phyloP scores from a whole-genome alignment of 2,329 filamentous ascomycete genomes.

The Gaeumannomyces tritici region DNA sequence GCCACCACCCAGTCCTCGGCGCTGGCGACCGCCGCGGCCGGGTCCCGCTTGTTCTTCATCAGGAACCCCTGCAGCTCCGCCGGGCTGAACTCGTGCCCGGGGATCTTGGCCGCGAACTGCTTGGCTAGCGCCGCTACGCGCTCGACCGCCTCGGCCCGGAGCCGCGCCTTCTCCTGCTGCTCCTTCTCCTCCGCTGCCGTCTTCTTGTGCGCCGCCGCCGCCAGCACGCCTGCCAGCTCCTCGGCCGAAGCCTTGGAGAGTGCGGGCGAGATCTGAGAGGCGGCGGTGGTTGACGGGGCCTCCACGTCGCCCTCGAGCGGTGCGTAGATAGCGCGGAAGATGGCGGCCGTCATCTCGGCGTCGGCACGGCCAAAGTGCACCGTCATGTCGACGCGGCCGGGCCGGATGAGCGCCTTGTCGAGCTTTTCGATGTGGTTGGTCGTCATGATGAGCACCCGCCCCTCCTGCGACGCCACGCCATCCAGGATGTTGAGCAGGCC shows the following conservation, averaged over 20 bases:
- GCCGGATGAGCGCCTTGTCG: conserved; percentile 52
- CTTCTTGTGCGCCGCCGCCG: conserved; percentile 8
- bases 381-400: conserved; percentile 51
- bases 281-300: not conserved
- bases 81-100: conserved; percentile 45
- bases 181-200: conserved; percentile 17
- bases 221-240: not conserved
- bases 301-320: conserved; percentile 37
- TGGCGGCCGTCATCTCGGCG: conserved; percentile 36
- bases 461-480: conserved; percentile 56
- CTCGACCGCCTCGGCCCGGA: conserved; percentile 24
- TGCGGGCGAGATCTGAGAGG: not conserved
- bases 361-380: conserved; percentile 48
- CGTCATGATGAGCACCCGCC: conserved; percentile 55
- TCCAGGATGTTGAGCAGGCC: conserved; percentile 76
- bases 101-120: conserved; percentile 40
- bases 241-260: not conserved
- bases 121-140: conserved; percentile 34
- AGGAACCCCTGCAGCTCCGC: conserved; percentile 52
- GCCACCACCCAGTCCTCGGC: conserved; percentile 39
- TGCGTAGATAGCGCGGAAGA: conserved; percentile 50
- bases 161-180: conserved; percentile 18
- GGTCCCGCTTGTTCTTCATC: conserved; percentile 44
- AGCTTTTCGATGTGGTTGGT: conserved; percentile 55
- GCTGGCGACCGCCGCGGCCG: conserved; percentile 35